Base-by-base conservation (phyloP, 805 yeast species). In the Yamadazyma endophytica region DNA sequence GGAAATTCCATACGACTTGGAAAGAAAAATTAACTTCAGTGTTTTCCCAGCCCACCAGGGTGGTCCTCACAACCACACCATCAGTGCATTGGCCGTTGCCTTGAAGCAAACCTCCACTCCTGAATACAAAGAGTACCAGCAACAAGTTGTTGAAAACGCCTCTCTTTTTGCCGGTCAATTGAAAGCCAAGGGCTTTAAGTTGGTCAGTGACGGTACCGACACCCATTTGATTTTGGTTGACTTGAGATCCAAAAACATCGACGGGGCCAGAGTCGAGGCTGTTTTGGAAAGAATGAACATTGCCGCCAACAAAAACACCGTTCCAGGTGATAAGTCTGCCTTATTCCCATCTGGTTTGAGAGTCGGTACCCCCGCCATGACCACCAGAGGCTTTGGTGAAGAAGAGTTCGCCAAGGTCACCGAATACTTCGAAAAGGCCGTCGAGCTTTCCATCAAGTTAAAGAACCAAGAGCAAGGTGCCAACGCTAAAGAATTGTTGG, bases 11-110 rank as follows among this genome's bases (percentile, higher is more conserved):
- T 92, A 89, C 64, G 97, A 92, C 51, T 78, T 92, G 61, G 97
- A 92, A 67, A 82, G 78, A 64, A 86, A 86, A 60, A 89, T 92
- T 68, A 92, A 92, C 75, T 92, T 92, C 64, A 88, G 97, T 7
- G 98, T 92, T 33, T 92, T 92, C 90, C 98, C 98, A 53, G 98
- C 96, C 47, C 98, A 92, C 68, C 98, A 92, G 73, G 98, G 98
- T 73, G 98, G 98, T 60, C 98, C 98, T 52, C 97, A 92, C 70
- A 92, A 92, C 75, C 98, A 92, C 70, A 92, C 98, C 47, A 92
- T 92, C 58, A 82, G 97, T 48, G 98, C 97, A 21, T 70, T 92
- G 52, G 97, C 97, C 12, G 92, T 89, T 43, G 97, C 98, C 31
- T 77, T 92, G 59, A 88, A 88, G 61, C 98, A 92, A 71, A 94